Evolutionary conservation across 2,329 filamentous ascomycete genomes (phyloP).

Genomic region (Xylaria hypoxylon): DNA sequence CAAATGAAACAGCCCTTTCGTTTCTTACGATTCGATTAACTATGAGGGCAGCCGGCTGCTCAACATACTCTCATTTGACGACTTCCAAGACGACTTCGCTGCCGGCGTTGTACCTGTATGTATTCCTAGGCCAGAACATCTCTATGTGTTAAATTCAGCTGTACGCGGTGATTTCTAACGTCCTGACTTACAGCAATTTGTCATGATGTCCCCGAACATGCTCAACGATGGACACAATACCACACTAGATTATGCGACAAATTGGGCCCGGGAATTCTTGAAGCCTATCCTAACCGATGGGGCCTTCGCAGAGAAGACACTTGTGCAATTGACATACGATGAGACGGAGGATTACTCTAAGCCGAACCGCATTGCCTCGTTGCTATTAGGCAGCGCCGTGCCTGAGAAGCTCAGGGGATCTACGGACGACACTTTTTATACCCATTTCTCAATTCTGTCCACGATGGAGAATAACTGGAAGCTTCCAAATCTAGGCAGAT

Average conservation of each 20-base stretch:
- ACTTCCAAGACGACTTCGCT: slow-evolving; percentile 69
- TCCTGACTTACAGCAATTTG: slow-evolving; percentile 62
- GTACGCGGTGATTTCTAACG: slow-evolving; percentile 8
- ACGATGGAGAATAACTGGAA: slow-evolving; percentile 76
- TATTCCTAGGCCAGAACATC: not conserved
- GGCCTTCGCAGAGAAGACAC: slow-evolving; percentile 78
- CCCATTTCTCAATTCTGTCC: slow-evolving; percentile 63
- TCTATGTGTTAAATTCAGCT: not conserved
- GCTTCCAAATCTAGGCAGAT: slow-evolving; percentile 59
- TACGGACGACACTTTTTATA: slow-evolving; percentile 76
- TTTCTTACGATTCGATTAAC: slow-evolving; percentile 57
- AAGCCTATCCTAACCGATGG: slow-evolving; percentile 74
- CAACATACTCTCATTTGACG: slow-evolving; percentile 71
- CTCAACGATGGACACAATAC: slow-evolving; percentile 78
- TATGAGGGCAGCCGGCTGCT: slow-evolving; percentile 61
- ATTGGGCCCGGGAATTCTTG: slow-evolving; percentile 76
- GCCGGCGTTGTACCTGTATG: slow-evolving; percentile 63
- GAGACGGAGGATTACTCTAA: slow-evolving; percentile 77
- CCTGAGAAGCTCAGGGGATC: slow-evolving; percentile 73
- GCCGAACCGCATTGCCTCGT: slow-evolving; percentile 75
- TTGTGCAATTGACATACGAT: slow-evolving; percentile 82
- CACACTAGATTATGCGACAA: slow-evolving; percentile 74
- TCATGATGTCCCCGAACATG: slow-evolving; percentile 73
- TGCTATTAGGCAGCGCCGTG: slow-evolving; percentile 79
- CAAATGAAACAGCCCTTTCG: slow-evolving; percentile 52